Conservation (phyloP, 139 green algal species). For the Eudorina sp. region DNA sequence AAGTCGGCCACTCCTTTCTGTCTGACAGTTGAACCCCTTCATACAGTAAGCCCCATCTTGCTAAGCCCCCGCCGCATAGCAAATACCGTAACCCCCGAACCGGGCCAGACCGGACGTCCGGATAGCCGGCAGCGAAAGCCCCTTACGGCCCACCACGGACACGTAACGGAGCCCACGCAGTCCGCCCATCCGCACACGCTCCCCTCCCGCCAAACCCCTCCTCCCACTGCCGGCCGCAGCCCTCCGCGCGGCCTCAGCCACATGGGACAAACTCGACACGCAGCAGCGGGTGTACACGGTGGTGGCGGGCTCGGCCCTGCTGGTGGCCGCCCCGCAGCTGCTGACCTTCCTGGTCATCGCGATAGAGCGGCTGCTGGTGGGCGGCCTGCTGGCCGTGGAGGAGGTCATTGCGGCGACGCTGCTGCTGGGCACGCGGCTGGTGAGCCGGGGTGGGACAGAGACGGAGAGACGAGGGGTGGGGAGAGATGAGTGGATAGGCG, state of each 20-base stretch:
- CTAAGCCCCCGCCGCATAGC: too few species aligned
- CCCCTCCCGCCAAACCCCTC: not conserved
- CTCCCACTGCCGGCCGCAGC: not conserved
- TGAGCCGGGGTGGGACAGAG: not conserved
- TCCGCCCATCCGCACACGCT: not conserved
- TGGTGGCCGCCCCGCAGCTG: not conserved
- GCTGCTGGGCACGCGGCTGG: slow-evolving; percentile 3
- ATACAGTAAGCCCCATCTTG: too few species aligned
- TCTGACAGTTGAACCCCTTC: too few species aligned
- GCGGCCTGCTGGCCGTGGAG: slow-evolving; percentile 13
- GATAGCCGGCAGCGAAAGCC: too few species aligned
- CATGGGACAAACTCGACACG: not conserved
- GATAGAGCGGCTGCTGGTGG: slow-evolving; percentile 27
- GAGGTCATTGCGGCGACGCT: not conserved
- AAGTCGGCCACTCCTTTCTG: too few species aligned
- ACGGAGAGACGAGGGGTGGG: not conserved
- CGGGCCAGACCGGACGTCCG: too few species aligned
- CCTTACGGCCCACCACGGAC: too few species aligned
- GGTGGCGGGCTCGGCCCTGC: not conserved
- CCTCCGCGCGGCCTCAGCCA: not conserved
- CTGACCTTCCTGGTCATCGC: not conserved
- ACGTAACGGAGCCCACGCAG: too few species aligned
- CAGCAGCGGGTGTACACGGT: slow-evolving; percentile 22
- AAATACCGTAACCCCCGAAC: too few species aligned
- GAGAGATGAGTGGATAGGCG: too few species aligned